Conservation (phyloP, 768 basidiomycete genomes). For the Pisolithus albus region DNA sequence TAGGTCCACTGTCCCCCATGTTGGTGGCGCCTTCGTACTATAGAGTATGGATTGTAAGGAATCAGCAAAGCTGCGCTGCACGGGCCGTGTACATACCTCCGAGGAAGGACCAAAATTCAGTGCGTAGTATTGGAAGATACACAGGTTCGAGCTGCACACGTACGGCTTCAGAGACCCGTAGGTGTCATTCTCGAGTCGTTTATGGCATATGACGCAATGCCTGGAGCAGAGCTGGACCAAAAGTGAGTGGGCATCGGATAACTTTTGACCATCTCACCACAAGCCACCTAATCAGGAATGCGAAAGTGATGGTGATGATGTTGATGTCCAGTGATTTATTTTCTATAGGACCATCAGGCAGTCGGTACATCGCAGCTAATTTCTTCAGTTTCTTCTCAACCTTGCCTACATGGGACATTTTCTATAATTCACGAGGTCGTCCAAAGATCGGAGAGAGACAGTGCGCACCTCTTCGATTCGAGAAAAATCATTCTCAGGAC, state of each 20-base stretch:
- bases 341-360: slow-evolving; percentile 53
- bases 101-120: no score
- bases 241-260: not conserved
- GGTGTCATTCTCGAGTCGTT: slow-evolving; percentile 37
- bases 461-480: slow-evolving; percentile 26
- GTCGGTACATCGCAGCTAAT: slow-evolving; percentile 32
- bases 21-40: no score
- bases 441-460: not conserved
- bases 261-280: slow-evolving; percentile 32
- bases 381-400: slow-evolving; percentile 38
- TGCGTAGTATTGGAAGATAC: no score
- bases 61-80: no score
- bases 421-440: slow-evolving; percentile 3
- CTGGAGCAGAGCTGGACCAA: slow-evolving; percentile 50
- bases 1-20: no score
- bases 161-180: slow-evolving; percentile 66
- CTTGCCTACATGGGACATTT: slow-evolving; percentile 32
- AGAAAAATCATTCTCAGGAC: slow-evolving; percentile 33
- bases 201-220: slow-evolving; percentile 66
- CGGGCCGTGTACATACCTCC: no score
- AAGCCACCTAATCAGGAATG: slow-evolving; percentile 58
- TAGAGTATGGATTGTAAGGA: no score
- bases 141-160: slow-evolving; percentile 60
- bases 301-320: slow-evolving; percentile 55
- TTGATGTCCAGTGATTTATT: slow-evolving; percentile 39